These are phyloP conservation scores for Pyrenochaeta sp. DNA, from an alignment of 2,329 filamentous ascomycete species.

Conservation along the genomic window DNA sequence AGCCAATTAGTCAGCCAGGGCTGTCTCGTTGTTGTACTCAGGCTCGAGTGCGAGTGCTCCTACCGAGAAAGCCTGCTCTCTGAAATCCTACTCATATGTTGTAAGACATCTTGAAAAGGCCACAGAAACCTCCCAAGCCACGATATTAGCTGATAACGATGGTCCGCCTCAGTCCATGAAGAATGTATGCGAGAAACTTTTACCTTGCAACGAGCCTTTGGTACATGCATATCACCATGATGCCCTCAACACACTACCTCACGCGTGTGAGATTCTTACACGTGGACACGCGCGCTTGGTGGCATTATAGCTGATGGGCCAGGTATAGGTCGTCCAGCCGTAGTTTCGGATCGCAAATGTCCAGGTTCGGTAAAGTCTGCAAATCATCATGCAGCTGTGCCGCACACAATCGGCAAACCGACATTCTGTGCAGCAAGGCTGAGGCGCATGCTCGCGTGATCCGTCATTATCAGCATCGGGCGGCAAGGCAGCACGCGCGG, in stretches of 20 bases:
- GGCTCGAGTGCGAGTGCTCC: too few species aligned
- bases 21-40: too few species aligned
- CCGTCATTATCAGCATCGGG: slow-evolving; percentile 1
- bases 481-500: slow-evolving; percentile 5
- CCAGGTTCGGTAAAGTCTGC: not conserved
- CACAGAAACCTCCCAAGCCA: too few species aligned
- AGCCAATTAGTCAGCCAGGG: too few species aligned
- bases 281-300: slow-evolving; percentile 5
- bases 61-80: too few species aligned
- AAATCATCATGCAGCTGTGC: slow-evolving; percentile 2
- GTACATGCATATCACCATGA: not conserved
- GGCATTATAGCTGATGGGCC: not conserved
- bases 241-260: not conserved
- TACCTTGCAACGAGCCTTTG: too few species aligned
- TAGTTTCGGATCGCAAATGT: not conserved
- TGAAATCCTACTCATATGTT: too few species aligned
- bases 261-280: not conserved
- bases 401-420: slow-evolving; percentile 7
- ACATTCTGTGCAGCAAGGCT: slow-evolving; percentile 5
- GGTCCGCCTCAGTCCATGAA: too few species aligned
- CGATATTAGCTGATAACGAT: too few species aligned
- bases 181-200: too few species aligned
- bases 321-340: not conserved
- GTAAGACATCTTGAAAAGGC: too few species aligned
- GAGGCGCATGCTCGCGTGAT: not conserved